Base-by-base conservation (phyloP, 768 basidiomycete species). In the Exsudoporus frostii region DNA sequence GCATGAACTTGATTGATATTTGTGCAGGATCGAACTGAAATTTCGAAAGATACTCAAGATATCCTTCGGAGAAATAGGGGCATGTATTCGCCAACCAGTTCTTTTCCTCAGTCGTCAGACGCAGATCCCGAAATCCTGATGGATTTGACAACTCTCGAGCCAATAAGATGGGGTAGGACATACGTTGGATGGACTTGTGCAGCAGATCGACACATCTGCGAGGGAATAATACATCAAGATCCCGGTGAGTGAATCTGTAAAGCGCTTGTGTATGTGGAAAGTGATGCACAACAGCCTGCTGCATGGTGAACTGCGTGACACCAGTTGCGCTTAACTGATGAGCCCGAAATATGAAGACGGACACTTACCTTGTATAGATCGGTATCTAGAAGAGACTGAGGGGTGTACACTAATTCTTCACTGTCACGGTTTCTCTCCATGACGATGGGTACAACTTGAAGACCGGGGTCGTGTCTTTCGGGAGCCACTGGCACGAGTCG, bases 251-350 rank as follows among this genome's bases (percentile, higher is more conserved):
- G 70, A 96, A 95, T 36, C 79, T 79, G 68, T 95, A 92, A 2
- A 79, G 80, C 7, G 83, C 85, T n/a, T 76, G 64, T 1, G 81
- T 78, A 40, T 83, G 72, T n/a, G 86, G 87, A 64, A 93, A 95
- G 56, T 86, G 84, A 20, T 80, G 77, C 51, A 86, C 62, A 22
- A 98, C 84, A 0, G 92, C 93, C 71, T 95, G 90, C 73, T 98
- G 96, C 96, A 97, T 98, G 0, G 93, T 90, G 43, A 97, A 76
- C 92, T 96, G 52, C 14, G 29, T 29, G 27, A n/a, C n/a, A n/a
- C 8, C 33, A 7, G 9, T 2, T 24, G 19, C 4, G 36, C 40
- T 49, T 41, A n/a, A 45, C n/a, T 24, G 14, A 40, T 20, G 11
- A 30, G 9, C 19, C 13, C 1, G 42, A 20, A 36, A 8, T 15